Base-by-base conservation (phyloP, 2,329 filamentous ascomycete genomes). In the Colletotrichum incanum region DNA sequence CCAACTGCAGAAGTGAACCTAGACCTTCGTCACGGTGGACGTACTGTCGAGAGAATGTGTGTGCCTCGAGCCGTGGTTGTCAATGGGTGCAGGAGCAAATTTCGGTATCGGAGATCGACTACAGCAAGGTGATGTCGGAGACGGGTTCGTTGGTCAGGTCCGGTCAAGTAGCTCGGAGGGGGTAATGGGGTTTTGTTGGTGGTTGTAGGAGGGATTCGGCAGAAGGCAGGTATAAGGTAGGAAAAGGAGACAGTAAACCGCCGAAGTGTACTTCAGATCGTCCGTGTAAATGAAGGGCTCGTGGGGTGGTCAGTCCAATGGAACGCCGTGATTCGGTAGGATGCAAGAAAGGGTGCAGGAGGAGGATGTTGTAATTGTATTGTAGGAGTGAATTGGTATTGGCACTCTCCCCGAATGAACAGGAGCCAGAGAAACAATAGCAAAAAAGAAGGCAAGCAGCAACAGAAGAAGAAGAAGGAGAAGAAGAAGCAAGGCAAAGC, bases 221-320 rank as follows among this genome's bases (percentile, higher is more conserved):
- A 34, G n/a, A 41, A 47, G 52, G 52, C 41, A 41, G 43, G 54
- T 61, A n/a, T 54, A n/a, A 55, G 41, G 56, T 49, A 47, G 59
- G 31, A 55, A 31, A 49, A 50, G 34, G 16, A 18, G 67, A 55
- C 45, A 28, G 47, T 31, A 26, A 45, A 52, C 45, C 63, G 39
- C 54, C 63, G 45, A 50, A 18, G 31, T 39, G 45, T 62, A 50
- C 63, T 58, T 71, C 49, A 67, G 64, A 67, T 71, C 56, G 65
- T 72, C 69, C 69, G 69, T 72, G 69, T 72, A 68, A 68, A 68
- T 63, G 69, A 68, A 67, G 58, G 52, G 69, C 69, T 71, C 68
- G 68, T 67, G 65, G 65, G 59, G 69, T 47, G 67, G 49, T 45
- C 65, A 62, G 45, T 34, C 67, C 58, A 67, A 56, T 58, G 65